A percentile compares a stretch with the other conserved stretches of the same genome.
phyloP scores from a whole-genome alignment of 192 early-diverging fungal species.

The Backusella tuberculispora region DNA sequence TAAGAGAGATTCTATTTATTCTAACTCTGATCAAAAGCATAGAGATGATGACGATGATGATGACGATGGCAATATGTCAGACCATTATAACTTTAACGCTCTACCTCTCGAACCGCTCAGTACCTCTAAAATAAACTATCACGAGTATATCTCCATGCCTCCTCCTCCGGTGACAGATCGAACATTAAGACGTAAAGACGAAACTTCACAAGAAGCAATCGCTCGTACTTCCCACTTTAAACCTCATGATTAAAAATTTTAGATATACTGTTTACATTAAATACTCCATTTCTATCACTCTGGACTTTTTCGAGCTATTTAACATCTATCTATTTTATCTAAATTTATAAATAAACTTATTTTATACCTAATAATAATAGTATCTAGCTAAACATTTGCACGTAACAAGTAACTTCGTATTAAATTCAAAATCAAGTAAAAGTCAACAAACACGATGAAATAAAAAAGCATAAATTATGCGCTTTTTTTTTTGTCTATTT shows the following conservation, averaged over 20 bases:
- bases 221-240: not conserved
- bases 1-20: not conserved
- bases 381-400: too few relatives aligned
- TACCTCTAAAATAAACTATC: not conserved
- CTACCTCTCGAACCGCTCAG: slow-evolving; percentile 23
- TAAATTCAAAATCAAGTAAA: too few relatives aligned
- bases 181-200: not conserved
- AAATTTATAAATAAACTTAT: too few relatives aligned
- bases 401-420: too few relatives aligned
- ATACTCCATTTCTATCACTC: too few relatives aligned
- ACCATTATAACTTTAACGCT: slow-evolving; percentile 20
- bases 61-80: not conserved
- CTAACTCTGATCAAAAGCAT: not conserved
- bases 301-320: too few relatives aligned
- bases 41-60: not conserved
- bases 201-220: not conserved
- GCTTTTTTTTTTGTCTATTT: too few relatives aligned
- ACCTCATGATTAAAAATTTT: not conserved
- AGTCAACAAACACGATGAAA: too few relatives aligned
- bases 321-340: too few relatives aligned
- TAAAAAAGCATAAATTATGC: too few relatives aligned
- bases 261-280: not conserved
- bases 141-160: not conserved
- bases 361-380: too few relatives aligned
- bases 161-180: not conserved